These are phyloP conservation scores for Purpureocillium lavendulum DNA, from an alignment of 2,329 filamentous ascomycete genomes.

Conservation along the genomic window DNA sequence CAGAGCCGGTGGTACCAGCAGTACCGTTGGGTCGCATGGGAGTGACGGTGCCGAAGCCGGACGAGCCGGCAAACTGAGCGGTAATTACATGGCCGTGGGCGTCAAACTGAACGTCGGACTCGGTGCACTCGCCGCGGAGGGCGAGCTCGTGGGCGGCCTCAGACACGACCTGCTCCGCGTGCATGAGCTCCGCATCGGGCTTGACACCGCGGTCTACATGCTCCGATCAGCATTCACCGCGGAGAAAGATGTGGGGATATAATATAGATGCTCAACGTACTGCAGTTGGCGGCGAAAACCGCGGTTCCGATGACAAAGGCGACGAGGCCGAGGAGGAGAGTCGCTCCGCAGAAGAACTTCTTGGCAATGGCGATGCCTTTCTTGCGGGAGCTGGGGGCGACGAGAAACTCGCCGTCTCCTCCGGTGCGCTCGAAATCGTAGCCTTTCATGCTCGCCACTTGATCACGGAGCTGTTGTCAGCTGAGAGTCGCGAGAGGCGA, in stretches of 20 bases:
- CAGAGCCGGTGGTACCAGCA: neutral
- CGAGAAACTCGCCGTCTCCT: conserved; percentile 3
- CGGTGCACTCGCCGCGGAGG: conserved; percentile 12
- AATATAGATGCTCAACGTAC: conserved; percentile 8
- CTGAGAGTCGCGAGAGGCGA: too few species aligned
- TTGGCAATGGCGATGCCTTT: conserved; percentile 3
- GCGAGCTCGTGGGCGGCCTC: conserved; percentile 13
- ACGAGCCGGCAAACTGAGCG: conserved; percentile 3
- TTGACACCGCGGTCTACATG: neutral
- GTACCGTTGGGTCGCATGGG: neutral
- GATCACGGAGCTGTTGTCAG: too few species aligned
- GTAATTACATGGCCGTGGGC: conserved; percentile 8
- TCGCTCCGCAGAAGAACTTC: conserved; percentile 8
- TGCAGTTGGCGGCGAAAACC: conserved; percentile 16
- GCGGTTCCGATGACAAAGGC: conserved; percentile 19
- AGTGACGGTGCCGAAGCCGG: conserved; percentile 8
- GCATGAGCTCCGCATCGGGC: conserved; percentile 8
- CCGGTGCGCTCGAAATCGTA: conserved; percentile 11
- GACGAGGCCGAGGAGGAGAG: conserved; percentile 9
- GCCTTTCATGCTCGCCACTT: conserved; percentile 20
- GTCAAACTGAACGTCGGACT: conserved; percentile 5
- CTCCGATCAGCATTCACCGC: neutral
- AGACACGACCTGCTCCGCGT: conserved; percentile 10
- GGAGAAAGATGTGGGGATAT: too few species aligned
- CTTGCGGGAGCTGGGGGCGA: neutral